Percentiles rank a stretch among this genome's conserved stretches.
These are phyloP conservation scores for Podospora conica DNA, from an alignment of 495 filamentous ascomycete species.

Conservation along the genomic window DNA sequence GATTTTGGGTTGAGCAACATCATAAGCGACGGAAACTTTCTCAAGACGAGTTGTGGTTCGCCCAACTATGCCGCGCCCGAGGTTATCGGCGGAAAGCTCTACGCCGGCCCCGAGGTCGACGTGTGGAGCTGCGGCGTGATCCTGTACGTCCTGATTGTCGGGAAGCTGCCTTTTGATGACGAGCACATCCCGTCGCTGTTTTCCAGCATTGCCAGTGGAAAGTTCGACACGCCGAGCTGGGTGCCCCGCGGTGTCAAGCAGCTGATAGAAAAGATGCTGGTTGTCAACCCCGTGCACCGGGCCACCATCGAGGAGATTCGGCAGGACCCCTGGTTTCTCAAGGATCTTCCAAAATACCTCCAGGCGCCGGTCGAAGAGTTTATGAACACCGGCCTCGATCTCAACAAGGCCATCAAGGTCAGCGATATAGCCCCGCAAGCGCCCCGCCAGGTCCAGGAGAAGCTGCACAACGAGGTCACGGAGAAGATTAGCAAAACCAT, in stretches of 20 bases:
- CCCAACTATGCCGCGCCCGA: constrained; percentile 98
- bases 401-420: constrained; percentile 79
- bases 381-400: constrained; percentile 84
- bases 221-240: constrained; percentile 82
- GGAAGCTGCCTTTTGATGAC: constrained; percentile 91
- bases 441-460: constrained; percentile 69
- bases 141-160: constrained; percentile 88
- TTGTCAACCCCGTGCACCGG: constrained; percentile 88
- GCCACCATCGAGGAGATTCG: constrained; percentile 92
- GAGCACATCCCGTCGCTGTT: constrained; percentile 59
- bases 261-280: constrained; percentile 88
- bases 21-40: constrained; percentile 98
- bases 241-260: constrained; percentile 77
- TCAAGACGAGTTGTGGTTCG: constrained; percentile 96
- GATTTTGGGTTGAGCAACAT: constrained; percentile 99
- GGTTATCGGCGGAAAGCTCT: constrained; percentile 95
- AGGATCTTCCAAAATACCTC: constrained; percentile 77
- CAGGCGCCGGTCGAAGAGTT: constrained; percentile 90
- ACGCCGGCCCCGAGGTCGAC: constrained; percentile 95
- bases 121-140: constrained; percentile 99
- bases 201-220: constrained; percentile 51
- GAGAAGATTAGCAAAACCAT: constrained; percentile 95
- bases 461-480: constrained; percentile 84
- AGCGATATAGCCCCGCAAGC: constrained; percentile 72
- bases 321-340: constrained; percentile 89